phyloP scores from a whole-genome alignment of 2,329 filamentous ascomycete genomes.

The Emmonsiellopsis sp. region DNA sequence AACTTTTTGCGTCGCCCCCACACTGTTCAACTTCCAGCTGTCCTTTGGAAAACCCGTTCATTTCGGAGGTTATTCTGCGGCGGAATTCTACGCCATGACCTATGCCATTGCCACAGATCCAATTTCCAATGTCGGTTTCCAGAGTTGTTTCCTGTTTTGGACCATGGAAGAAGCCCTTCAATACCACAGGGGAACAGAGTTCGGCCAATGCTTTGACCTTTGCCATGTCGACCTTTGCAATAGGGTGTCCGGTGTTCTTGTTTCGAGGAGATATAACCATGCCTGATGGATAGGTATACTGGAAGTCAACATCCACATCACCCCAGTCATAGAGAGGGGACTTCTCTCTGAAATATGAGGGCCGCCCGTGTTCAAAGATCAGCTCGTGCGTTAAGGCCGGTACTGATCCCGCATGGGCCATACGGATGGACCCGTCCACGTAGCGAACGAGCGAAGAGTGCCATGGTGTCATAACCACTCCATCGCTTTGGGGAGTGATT shows the following conservation, averaged over 20 bases:
- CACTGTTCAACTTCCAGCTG: background rate
- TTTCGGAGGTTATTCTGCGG: background rate
- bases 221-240: background rate
- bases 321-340: conserved; percentile 2
- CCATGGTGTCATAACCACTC: conserved; percentile 2
- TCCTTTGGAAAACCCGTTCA: background rate
- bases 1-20: background rate
- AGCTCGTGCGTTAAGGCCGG: conserved; percentile 2
- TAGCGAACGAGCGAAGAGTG: background rate
- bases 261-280: conserved; percentile 1
- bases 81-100: background rate
- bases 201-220: conserved; percentile 1
- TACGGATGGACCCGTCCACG: conserved; percentile 1
- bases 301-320: background rate
- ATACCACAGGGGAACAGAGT: conserved; percentile 2
- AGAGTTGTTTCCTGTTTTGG: background rate
- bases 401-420: conserved; percentile 1
- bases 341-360: conserved; percentile 3
- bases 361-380: background rate
- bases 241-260: background rate
- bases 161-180: background rate
- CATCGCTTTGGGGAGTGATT: background rate
- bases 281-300: conserved; percentile 2
- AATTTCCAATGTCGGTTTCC: background rate
- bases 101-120: background rate